phyloP scores from a whole-genome alignment of 768 basidiomycete genomes.

The Clitopilus hobsonii region DNA sequence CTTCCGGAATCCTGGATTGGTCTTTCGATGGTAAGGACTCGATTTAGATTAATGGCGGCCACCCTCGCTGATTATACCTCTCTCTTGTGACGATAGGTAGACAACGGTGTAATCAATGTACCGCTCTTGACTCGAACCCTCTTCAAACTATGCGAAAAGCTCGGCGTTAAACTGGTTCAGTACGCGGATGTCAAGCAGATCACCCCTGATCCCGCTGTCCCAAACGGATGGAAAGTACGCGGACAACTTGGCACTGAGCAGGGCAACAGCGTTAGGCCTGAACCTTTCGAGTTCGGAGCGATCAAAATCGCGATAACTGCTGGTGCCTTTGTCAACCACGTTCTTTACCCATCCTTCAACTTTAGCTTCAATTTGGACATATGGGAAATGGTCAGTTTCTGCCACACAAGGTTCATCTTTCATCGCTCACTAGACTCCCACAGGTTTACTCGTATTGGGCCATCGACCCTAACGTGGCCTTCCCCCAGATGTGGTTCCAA shows the following conservation, averaged over 20 bases:
- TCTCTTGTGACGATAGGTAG: neutral
- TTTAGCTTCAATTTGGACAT: neutral
- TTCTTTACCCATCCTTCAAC: neutral
- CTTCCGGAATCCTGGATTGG: neutral
- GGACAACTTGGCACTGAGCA: neutral
- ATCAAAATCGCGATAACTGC: neutral
- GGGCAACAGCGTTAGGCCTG: neutral
- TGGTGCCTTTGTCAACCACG: neutral
- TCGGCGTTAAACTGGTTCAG: neutral
- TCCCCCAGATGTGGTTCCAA: neutral
- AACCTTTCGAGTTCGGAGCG: neutral
- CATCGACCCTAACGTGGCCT: neutral
- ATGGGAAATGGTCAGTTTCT: neutral
- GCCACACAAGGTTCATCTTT: neutral
- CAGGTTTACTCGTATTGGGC: neutral
- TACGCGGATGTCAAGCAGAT: neutral
- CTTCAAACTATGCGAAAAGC: neutral
- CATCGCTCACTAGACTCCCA: neutral
- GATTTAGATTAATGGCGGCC: neutral
- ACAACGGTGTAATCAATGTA: neutral
- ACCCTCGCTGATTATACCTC: neutral
- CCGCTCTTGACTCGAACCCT: neutral
- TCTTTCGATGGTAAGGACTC: neutral
- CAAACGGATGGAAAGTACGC: neutral
- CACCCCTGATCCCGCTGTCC: neutral